A percentile compares a stretch with the other conserved stretches of the same genome.
Conservation (phyloP, 2,329 filamentous ascomycete genomes). For the Arachnopeziza araneosa region DNA sequence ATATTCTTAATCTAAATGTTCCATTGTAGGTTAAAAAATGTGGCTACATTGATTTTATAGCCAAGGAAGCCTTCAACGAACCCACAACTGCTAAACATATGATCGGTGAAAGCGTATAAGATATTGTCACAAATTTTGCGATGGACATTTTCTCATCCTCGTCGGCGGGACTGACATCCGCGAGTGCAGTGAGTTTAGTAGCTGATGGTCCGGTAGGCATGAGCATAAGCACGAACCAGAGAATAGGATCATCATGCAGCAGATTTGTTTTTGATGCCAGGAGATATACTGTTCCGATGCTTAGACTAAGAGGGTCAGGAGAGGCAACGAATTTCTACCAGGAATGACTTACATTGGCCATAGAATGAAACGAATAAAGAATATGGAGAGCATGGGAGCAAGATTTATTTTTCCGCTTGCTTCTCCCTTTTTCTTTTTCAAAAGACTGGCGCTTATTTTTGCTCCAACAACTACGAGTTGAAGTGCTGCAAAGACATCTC, state of each 20-base stretch:
- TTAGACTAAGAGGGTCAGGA: conserved; percentile 27
- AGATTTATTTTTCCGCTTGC: conserved; percentile 40
- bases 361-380: conserved; percentile 47
- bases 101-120: conserved; percentile 33
- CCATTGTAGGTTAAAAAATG: no score
- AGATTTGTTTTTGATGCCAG: conserved; percentile 57
- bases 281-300: conserved; percentile 48
- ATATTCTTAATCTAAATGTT: no score
- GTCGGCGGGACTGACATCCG: conserved; percentile 36
- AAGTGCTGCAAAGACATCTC: conserved; percentile 56
- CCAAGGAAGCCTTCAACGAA: conserved; percentile 26
- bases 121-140: conserved; percentile 37
- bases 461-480: conserved; percentile 62
- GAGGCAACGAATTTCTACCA: no score
- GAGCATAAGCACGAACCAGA: conserved; percentile 81
- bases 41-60: conserved; percentile 3
- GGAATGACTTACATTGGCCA: conserved; percentile 37
- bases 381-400: conserved; percentile 42
- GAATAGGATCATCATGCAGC: conserved; percentile 68
- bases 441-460: conserved; percentile 50
- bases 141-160: conserved; percentile 37
- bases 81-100: conserved; percentile 33
- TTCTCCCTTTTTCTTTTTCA: conserved; percentile 41
- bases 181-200: conserved; percentile 40
- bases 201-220: conserved; percentile 42